A percentile compares a stretch with the other conserved stretches of the same genome.
phyloP scores from a whole-genome alignment of 164 flowering plant species.

The Malania oleifera region DNA sequence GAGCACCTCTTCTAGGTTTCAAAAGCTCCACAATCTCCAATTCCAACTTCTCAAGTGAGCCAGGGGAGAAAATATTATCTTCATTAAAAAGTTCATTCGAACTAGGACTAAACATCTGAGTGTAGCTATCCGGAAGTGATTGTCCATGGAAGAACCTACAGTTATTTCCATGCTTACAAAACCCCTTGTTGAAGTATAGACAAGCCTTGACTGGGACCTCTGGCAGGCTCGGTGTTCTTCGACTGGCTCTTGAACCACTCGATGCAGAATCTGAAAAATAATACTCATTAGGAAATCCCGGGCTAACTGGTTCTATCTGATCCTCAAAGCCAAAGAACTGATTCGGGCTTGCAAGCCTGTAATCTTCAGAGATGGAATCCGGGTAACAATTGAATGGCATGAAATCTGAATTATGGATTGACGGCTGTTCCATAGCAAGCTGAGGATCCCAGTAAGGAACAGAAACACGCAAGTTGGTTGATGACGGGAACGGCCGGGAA shows the following conservation, averaged over 20 bases:
- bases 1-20: slow-evolving; percentile 58
- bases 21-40: slow-evolving; percentile 66
- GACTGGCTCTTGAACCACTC: neutral
- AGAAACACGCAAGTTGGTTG: neutral
- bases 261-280: neutral
- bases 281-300: neutral
- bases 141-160: slow-evolving; percentile 75
- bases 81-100: slow-evolving; percentile 33
- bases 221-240: neutral
- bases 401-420: slow-evolving; percentile 23
- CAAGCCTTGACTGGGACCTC: slow-evolving; percentile 53
- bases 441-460: slow-evolving; percentile 46
- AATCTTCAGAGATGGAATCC: slow-evolving; percentile 36
- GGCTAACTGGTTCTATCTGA: neutral
- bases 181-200: slow-evolving; percentile 70
- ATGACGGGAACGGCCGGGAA: slow-evolving; percentile 26
- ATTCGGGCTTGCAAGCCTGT: slow-evolving; percentile 19
- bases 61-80: slow-evolving; percentile 47
- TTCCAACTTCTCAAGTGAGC: slow-evolving; percentile 73
- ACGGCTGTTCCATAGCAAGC: slow-evolving; percentile 25
- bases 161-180: slow-evolving; percentile 71
- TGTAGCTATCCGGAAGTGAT: slow-evolving; percentile 31
- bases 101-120: slow-evolving; percentile 28
- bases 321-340: slow-evolving; percentile 22
- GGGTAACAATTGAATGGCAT: slow-evolving; percentile 16